phyloP scores from a whole-genome alignment of 116 monocot species.

The Posidonia oceanica region DNA sequence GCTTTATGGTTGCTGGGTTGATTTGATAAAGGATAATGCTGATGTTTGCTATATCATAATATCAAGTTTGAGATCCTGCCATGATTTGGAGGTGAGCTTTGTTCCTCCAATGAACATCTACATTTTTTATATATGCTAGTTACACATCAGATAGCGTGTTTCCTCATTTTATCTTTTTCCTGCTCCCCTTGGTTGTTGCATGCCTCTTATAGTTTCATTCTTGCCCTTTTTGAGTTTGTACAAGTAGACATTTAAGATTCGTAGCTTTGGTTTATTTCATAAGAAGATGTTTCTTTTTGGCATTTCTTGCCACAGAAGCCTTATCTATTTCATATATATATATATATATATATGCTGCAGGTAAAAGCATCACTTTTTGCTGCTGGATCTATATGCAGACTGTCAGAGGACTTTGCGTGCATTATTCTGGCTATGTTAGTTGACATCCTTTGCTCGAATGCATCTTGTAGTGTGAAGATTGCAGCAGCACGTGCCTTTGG shows the following conservation, averaged over 20 bases:
- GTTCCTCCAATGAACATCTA: no score
- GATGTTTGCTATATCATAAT: constrained; percentile 52
- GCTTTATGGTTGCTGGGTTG: constrained; percentile 76
- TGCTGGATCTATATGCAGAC: constrained; percentile 58
- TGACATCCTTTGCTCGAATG: constrained; percentile 29
- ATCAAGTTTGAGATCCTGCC: constrained; percentile 36
- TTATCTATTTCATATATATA: no score
- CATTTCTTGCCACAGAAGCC: neutral
- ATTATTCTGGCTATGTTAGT: constrained; percentile 38
- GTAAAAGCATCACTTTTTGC: constrained; percentile 81
- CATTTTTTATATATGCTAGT: no score
- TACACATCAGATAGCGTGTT: no score
- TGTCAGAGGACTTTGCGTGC: constrained; percentile 77
- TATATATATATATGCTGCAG: constrained; percentile 20
- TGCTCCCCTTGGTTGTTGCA: neutral
- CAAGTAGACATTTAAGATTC: no score
- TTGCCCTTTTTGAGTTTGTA: no score
- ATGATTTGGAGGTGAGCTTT: constrained; percentile 41
- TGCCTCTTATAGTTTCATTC: no score
- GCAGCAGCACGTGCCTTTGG: constrained; percentile 49
- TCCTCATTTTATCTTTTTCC: no score
- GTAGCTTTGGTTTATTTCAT: no score
- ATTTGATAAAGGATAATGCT: constrained; percentile 58
- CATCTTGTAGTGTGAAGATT: constrained; percentile 32
- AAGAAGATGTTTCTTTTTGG: neutral